Evolutionary conservation across 2,329 filamentous ascomycete species (phyloP), one percentile per base, ranked within the genome.

Genomic region (Ascosphaera acerosa): DNA sequence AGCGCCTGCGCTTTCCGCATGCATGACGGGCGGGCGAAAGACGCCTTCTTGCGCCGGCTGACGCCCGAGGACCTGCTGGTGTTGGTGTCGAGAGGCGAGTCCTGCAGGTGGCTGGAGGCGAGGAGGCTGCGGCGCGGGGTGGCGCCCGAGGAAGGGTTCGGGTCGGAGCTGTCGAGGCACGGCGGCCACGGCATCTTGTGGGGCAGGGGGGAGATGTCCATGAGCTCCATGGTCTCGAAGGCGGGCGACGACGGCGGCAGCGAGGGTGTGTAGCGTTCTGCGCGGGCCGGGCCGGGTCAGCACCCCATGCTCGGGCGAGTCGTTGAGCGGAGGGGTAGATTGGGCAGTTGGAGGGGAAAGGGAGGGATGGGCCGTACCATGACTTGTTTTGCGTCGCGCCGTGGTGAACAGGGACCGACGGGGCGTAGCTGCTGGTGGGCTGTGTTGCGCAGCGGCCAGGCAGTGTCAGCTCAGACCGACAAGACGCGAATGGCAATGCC

Each of bases 191-290:
- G 64, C 18, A 64, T 59, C 58, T 91, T 92, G 58, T 91, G 80
- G 36, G 81, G 82, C 25, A 94, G 56, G 23, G 87, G 84, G 28
- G 84, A 92, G 51, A 92, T 71, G 46, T 94, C 82, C 80, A 94
- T 91, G 34, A 69, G 61, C 49, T 91, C 81, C 36, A 66, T 64
- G 33, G 61, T 53, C 20, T 64, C 64, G 12, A 23, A 23, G 33
- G 66, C 68, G 4, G 82, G 81, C 28, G 84, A 90, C 4, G 82
- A 92, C 2, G 78, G 76, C 15, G 70, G 71, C 32, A 90, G 60
- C 27, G 80, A 77, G 35, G 87, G 81, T 67, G 49, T 77, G 78
- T 72, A 54, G 51, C n/a, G n/a, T n/a, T n/a, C n/a, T n/a, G n/a
- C n/a, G n/a, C n/a, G n/a, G n/a, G n/a, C n/a, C n/a, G n/a, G n/a